A percentile compares a stretch with the other conserved stretches of the same genome.
Conservation (phyloP, 768 basidiomycete species). For the Calocybe indica region DNA sequence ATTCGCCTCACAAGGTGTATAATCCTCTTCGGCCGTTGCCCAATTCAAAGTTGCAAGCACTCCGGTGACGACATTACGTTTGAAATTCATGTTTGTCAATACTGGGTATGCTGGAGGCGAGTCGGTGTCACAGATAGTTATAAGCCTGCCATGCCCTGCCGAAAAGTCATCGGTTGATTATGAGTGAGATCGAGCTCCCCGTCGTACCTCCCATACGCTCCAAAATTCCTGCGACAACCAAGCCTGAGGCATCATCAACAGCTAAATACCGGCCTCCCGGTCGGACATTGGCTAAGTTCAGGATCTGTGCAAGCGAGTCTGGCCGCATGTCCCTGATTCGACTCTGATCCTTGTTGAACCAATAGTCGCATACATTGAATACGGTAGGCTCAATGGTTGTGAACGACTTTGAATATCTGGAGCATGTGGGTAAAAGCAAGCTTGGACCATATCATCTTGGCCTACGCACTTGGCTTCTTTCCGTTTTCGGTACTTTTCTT, state of each 20-base stretch:
- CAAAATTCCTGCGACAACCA: conserved; percentile 79
- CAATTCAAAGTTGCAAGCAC: conserved; percentile 78
- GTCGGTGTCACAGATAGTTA: conserved; percentile 85
- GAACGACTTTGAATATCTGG: conserved; percentile 82
- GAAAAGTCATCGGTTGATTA: conserved; percentile 3
- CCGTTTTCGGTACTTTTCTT: conserved; percentile 95
- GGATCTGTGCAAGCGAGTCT: conserved; percentile 85
- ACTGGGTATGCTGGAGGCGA: conserved; percentile 91
- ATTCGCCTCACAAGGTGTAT: conserved; percentile 50
- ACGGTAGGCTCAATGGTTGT: conserved; percentile 84
- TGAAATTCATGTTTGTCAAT: conserved; percentile 82
- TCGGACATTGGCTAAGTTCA: conserved; percentile 75
- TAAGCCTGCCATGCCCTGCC: conserved; percentile 70
- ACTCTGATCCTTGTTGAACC: conserved; percentile 79
- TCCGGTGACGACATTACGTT: conserved; percentile 40
- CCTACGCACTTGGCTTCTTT: conserved; percentile 88
- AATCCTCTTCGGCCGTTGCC: conserved; percentile 79
- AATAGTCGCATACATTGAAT: conserved; percentile 84
- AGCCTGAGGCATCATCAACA: conserved; percentile 88
- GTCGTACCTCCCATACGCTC: conserved; percentile 77
- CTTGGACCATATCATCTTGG: neutral
- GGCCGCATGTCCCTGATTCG: conserved; percentile 80
- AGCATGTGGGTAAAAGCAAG: neutral
- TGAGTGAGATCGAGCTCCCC: neutral
- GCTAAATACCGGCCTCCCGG: conserved; percentile 86